These are phyloP conservation scores for Strobilomyces dryophilus DNA, from an alignment of 768 basidiomycete genomes.

Conservation along the genomic window DNA sequence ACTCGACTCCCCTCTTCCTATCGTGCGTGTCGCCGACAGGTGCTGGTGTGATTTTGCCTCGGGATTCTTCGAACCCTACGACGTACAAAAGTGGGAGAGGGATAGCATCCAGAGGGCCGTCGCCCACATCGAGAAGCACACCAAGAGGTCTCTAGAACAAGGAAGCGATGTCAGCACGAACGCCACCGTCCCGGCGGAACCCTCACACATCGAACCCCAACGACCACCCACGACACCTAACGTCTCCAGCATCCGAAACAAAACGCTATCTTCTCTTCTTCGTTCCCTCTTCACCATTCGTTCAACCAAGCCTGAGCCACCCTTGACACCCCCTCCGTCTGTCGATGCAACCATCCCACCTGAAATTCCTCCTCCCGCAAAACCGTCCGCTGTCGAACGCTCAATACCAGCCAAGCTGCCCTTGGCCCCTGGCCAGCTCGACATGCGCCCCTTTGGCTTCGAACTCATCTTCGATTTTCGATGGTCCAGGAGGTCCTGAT, in stretches of 20 bases:
- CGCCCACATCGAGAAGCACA: conserved; percentile 32
- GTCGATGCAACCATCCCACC: background rate
- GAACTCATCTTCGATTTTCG: conserved; percentile 71
- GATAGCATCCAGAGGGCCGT: conserved; percentile 51
- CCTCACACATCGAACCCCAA: conserved; percentile 14
- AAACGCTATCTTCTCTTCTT: conserved; percentile 21
- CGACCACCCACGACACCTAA: conserved; percentile 8
- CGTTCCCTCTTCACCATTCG: conserved; percentile 23
- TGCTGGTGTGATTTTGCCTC: conserved; percentile 83
- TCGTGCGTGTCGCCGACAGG: conserved; percentile 67
- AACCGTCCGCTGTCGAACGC: conserved; percentile 3
- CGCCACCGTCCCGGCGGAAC: conserved; percentile 24
- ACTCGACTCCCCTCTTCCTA: conserved; percentile 41
- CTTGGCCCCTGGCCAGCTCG: conserved; percentile 52
- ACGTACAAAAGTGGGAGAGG: conserved; percentile 71
- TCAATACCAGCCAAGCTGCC: conserved; percentile 13
- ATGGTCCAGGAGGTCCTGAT: conserved; percentile 43
- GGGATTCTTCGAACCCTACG: conserved; percentile 72
- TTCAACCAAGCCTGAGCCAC: conserved; percentile 1
- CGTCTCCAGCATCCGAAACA: conserved; percentile 7
- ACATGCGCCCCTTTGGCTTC: conserved; percentile 69
- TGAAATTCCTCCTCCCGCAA: conserved; percentile 4
- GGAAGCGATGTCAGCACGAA: conserved; percentile 17
- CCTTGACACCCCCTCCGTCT: background rate
- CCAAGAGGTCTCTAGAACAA: conserved; percentile 26